These are phyloP conservation scores for Dactylonectria macrodidyma DNA, from an alignment of 2,329 filamentous ascomycete genomes.

Conservation along the genomic window DNA sequence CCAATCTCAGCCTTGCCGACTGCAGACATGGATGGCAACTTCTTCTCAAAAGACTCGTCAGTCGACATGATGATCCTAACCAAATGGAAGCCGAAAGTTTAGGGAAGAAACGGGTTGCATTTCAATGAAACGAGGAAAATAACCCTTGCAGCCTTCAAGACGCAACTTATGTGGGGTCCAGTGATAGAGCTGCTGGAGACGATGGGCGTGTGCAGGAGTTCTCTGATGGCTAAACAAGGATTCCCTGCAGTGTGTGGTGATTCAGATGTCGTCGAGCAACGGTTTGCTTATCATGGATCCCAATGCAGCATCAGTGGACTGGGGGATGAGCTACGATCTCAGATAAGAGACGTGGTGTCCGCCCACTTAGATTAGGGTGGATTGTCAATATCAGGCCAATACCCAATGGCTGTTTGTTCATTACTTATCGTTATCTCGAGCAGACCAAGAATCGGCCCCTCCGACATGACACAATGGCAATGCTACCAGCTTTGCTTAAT, in stretches of 20 bases:
- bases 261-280: not conserved
- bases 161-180: not conserved
- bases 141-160: not conserved
- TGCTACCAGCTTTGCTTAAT: no score
- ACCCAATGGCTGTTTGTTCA: not conserved
- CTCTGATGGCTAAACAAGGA: not conserved
- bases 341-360: not conserved
- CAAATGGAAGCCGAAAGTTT: not conserved
- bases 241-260: no score
- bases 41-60: conserved; percentile 3
- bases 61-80: conserved; percentile 1
- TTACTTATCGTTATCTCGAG: not conserved
- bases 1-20: not conserved
- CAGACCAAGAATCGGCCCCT: not conserved
- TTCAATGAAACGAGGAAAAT: not conserved
- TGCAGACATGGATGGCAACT: not conserved
- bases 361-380: not conserved
- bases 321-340: not conserved
- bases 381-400: not conserved
- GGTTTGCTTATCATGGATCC: not conserved
- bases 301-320: not conserved
- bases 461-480: not conserved
- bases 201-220: not conserved
- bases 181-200: not conserved
- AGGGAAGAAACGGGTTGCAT: not conserved